A percentile compares a stretch with the other conserved stretches of the same genome.
Conservation (phyloP, 257 asterid genomes). For the Asclepias syriaca region DNA sequence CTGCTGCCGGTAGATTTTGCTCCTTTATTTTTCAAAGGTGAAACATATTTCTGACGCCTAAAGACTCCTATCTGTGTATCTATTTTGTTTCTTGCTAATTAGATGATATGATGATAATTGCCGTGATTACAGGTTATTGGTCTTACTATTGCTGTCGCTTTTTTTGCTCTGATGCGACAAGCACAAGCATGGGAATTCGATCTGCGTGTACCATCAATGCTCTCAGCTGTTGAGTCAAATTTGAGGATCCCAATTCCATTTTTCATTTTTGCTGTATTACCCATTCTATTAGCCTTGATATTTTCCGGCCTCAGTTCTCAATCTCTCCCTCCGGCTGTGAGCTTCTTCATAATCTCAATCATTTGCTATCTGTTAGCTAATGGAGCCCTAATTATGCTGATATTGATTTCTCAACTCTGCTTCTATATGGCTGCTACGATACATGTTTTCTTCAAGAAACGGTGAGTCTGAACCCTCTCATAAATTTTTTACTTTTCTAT, state of each 20-base stretch:
- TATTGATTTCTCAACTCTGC: constrained; percentile 53
- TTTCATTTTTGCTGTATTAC: constrained; percentile 47
- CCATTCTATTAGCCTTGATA: constrained; percentile 49
- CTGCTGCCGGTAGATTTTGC: constrained; percentile 84
- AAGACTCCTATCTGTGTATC: background rate
- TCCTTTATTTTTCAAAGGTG: constrained; percentile 79
- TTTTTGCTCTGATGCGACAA: constrained; percentile 92
- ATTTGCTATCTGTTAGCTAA: constrained; percentile 78
- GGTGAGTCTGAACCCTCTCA: constrained; percentile 43
- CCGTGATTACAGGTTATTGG: constrained; percentile 20
- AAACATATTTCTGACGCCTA: constrained; percentile 9
- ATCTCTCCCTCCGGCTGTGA: constrained; percentile 48
- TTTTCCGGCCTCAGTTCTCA: constrained; percentile 55
- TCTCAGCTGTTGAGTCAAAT: constrained; percentile 83
- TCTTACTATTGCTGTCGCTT: constrained; percentile 52
- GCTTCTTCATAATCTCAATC: constrained; percentile 56
- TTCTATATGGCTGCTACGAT: constrained; percentile 53
- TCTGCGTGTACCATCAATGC: constrained; percentile 73
- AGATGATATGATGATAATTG: constrained; percentile 21
- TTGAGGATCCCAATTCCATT: constrained; percentile 62
- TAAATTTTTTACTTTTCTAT: background rate
- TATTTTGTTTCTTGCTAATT: constrained; percentile 16
- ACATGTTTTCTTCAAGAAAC: constrained; percentile 60
- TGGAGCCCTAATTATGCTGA: constrained; percentile 58
- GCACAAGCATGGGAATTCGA: constrained; percentile 83